A percentile compares a stretch with the other conserved stretches of the same genome.
Evolutionary conservation across 2,329 filamentous ascomycete genomes (phyloP).

Genomic region (Pseudocercospora fijiensis): DNA sequence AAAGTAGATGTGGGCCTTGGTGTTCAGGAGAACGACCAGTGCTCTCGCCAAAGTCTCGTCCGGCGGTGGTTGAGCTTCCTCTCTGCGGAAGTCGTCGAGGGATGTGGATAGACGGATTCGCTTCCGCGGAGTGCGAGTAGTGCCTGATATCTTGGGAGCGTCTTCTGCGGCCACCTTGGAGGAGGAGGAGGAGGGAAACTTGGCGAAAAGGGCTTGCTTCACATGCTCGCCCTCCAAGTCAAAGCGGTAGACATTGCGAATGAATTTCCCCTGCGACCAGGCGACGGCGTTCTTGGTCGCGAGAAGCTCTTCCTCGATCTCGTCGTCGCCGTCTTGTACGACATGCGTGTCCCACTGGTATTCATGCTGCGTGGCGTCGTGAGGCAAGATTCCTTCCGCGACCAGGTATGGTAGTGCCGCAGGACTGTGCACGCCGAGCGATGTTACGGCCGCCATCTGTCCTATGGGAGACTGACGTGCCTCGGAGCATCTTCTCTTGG

Average conservation of each 20-base stretch:
- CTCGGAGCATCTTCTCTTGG: constrained; percentile 22
- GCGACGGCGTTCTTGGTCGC: constrained; percentile 73
- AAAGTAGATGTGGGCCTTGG: constrained; percentile 91
- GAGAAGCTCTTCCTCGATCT: constrained; percentile 74
- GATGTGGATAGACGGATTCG: constrained; percentile 5
- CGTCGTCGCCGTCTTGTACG: constrained; percentile 40
- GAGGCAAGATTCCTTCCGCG: constrained; percentile 71
- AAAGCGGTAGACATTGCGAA: constrained; percentile 83
- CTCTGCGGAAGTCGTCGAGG: constrained; percentile 4
- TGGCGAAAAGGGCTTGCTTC: constrained; percentile 80
- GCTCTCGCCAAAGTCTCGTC: constrained; percentile 46
- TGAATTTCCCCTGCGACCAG: constrained; percentile 83
- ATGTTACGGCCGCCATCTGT: constrained; percentile 83
- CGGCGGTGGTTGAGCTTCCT: background rate
- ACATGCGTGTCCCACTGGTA: constrained; percentile 74
- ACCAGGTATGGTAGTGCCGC: constrained; percentile 80
- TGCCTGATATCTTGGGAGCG: constrained; percentile 3
- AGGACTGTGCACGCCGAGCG: constrained; percentile 86
- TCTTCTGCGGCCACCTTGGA: background rate
- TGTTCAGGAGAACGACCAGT: constrained; percentile 85
- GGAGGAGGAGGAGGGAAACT: constrained; percentile 58
- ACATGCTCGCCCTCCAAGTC: constrained; percentile 83
- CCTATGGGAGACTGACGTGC: background rate
- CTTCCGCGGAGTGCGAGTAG: constrained; percentile 9
- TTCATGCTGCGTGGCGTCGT: constrained; percentile 61